Percentiles rank a stretch among this genome's conserved stretches.
Evolutionary conservation across 129 eudicot species (phyloP).

Genomic region (Chrysanthemum seticuspe): DNA sequence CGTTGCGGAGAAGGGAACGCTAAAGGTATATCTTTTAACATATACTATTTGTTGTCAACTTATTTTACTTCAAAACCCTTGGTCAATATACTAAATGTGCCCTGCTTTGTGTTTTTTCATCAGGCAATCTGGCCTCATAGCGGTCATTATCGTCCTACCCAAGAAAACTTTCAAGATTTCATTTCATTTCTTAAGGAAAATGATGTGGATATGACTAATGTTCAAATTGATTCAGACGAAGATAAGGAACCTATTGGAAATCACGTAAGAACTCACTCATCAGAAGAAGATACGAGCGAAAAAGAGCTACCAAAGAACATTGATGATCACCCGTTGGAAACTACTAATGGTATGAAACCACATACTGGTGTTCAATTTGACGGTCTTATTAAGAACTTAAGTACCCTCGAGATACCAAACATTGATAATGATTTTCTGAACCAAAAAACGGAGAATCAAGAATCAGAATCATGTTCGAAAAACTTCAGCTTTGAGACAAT

Average conservation of each 20-base stretch:
- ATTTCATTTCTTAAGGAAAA: slow-evolving; percentile 54
- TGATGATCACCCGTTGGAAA: slow-evolving; percentile 19
- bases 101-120: slow-evolving; percentile 5
- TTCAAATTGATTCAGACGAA: slow-evolving; percentile 86
- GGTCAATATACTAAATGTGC: slow-evolving; percentile 5
- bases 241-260: slow-evolving; percentile 54
- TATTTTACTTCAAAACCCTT: not conserved
- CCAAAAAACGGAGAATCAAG: slow-evolving; percentile 3
- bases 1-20: slow-evolving; percentile 50
- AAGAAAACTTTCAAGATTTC: slow-evolving; percentile 60
- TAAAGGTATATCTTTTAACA: slow-evolving; percentile 46
- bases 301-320: slow-evolving; percentile 29
- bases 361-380: slow-evolving; percentile 10
- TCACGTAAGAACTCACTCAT: slow-evolving; percentile 60
- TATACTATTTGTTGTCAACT: not conserved
- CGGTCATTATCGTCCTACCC: slow-evolving; percentile 83
- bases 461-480: slow-evolving; percentile 14
- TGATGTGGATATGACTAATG: slow-evolving; percentile 51
- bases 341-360: slow-evolving; percentile 3
- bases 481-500: slow-evolving; percentile 16
- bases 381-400: slow-evolving; percentile 29
- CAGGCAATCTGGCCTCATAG: slow-evolving; percentile 79
- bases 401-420: slow-evolving; percentile 55
- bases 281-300: slow-evolving; percentile 61
- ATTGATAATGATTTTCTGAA: slow-evolving; percentile 31